A percentile compares a stretch with the other conserved stretches of the same genome.
phyloP scores from a whole-genome alignment of 78 protist genomes.

The Anaeramoeba flamelloides region DNA sequence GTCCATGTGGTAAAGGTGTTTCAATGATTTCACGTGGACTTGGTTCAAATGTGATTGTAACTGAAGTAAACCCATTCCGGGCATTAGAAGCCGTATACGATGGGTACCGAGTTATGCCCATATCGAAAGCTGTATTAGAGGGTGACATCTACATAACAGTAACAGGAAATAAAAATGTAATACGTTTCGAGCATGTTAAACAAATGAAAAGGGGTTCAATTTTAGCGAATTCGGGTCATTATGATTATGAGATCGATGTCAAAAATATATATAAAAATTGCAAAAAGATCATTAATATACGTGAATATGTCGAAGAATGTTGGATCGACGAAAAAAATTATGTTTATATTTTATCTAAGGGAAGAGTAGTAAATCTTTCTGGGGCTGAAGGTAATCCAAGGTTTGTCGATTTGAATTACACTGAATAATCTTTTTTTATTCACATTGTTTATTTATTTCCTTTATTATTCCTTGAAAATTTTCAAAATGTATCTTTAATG shows the following conservation, averaged over 20 bases:
- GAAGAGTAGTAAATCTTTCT: conserved; percentile 96
- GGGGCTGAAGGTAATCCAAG: conserved; percentile 99
- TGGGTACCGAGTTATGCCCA: conserved; percentile 73
- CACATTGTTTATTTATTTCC: no score
- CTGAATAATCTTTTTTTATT: no score
- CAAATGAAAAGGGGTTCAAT: conserved; percentile 90
- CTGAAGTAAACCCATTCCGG: conserved; percentile 98
- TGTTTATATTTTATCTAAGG: no score
- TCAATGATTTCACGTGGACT: conserved; percentile 57
- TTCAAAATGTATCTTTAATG: no score
- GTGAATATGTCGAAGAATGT: conserved; percentile 55
- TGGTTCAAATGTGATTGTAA: conserved; percentile 82
- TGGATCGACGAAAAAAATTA: no score
- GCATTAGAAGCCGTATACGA: conserved; percentile 97
- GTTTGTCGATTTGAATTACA: no score
- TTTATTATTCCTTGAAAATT: no score
- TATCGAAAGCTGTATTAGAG: conserved; percentile 62
- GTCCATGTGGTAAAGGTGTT: conserved; percentile 97
- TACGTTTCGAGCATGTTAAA: conserved; percentile 62
- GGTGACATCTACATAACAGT: conserved; percentile 88
- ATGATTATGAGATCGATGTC: conserved; percentile 94
- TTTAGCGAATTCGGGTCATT: conserved; percentile 98
- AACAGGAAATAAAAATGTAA: conserved; percentile 90
- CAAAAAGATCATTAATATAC: conserved; percentile 80
- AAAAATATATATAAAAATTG: conserved; percentile 49